These are phyloP conservation scores for Chrysanthemum seticuspe DNA, from an alignment of 129 eudicot genomes.

Conservation along the genomic window DNA sequence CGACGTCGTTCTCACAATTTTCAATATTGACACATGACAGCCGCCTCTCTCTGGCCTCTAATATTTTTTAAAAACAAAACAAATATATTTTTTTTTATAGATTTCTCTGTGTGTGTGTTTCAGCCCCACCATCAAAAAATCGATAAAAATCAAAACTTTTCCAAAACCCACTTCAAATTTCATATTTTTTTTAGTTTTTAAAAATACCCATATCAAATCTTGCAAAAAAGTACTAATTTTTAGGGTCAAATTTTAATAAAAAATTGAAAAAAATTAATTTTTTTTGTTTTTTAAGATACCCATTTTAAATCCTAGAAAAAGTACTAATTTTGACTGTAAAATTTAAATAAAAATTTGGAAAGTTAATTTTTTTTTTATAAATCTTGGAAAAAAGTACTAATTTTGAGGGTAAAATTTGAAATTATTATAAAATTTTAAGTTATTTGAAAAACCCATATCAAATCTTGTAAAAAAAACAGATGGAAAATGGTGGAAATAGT, in stretches of 20 bases:
- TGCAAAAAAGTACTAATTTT: not conserved
- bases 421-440: not conserved
- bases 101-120: not conserved
- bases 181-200: not conserved
- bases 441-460: not conserved
- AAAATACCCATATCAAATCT: slow-evolving; percentile 26
- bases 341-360: no score
- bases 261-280: no score
- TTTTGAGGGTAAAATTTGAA: slow-evolving; percentile 19
- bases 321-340: slow-evolving; percentile 6
- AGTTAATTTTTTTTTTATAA: no score
- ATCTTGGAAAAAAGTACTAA: not conserved
- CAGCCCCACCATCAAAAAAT: slow-evolving; percentile 10
- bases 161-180: slow-evolving; percentile 11
- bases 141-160: slow-evolving; percentile 9
- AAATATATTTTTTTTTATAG: no score
- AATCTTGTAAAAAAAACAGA: slow-evolving; percentile 16
- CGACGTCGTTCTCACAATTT: no score
- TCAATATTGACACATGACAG: no score
- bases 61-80: no score
- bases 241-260: no score
- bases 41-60: no score
- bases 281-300: no score
- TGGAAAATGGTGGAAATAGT: slow-evolving; percentile 33
- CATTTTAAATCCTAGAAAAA: no score